Evolutionary conservation across 139 green algal species (phyloP).

Genomic region (Eudorina sp.): DNA sequence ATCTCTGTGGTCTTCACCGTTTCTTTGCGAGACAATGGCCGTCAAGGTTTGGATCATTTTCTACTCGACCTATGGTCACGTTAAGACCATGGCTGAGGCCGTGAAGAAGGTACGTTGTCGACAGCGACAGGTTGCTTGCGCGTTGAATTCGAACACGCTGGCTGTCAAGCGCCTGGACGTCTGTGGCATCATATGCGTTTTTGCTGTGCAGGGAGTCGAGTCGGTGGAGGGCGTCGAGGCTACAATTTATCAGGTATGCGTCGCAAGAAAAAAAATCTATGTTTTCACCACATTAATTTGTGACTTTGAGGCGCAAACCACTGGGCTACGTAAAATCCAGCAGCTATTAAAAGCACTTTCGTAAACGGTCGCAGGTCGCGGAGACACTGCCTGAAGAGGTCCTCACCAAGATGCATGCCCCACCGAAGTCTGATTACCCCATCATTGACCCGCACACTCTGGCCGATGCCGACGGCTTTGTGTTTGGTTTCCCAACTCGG

Average conservation of each 20-base stretch:
- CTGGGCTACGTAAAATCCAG: too few species aligned
- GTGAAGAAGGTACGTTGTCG: constrained; percentile 25
- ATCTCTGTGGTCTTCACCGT: too few species aligned
- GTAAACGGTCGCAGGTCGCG: constrained; percentile 66
- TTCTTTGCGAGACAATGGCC: constrained; percentile 14
- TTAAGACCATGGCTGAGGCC: constrained; percentile 35
- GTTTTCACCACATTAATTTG: too few species aligned
- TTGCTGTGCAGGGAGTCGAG: constrained; percentile 71
- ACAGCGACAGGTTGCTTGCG: neutral
- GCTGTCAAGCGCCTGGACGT: too few species aligned
- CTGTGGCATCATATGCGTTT: neutral
- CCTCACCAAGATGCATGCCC: constrained; percentile 81
- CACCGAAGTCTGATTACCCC: constrained; percentile 75
- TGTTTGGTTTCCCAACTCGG: constrained; percentile 89
- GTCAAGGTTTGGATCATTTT: constrained; percentile 47
- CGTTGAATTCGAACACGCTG: neutral
- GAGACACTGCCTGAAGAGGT: constrained; percentile 73
- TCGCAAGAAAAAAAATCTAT: too few species aligned
- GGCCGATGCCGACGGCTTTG: constrained; percentile 76
- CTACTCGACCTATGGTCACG: constrained; percentile 47
- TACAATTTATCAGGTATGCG: constrained; percentile 18
- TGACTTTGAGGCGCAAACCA: too few species aligned
- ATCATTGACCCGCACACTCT: constrained; percentile 70
- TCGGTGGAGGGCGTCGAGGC: constrained; percentile 71
- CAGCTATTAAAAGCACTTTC: neutral